Evolutionary conservation across 805 yeast species (phyloP).

Genomic region (Cyberlindnera subsufficiens): DNA sequence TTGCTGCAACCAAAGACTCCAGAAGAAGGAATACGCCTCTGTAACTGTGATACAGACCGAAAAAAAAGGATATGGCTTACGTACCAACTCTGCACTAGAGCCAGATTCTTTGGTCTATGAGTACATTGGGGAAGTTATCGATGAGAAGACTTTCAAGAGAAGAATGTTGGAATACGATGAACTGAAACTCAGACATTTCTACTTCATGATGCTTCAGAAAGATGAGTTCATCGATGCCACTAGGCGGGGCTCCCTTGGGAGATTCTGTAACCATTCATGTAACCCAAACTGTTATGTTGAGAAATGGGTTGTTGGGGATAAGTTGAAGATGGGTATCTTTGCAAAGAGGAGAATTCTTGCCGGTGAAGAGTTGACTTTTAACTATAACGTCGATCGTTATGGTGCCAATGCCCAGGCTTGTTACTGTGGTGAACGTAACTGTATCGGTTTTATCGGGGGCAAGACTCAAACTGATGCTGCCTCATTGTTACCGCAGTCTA

Average conservation of each 20-base stretch:
- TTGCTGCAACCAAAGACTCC: conserved; percentile 89
- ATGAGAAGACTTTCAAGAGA: conserved; percentile 64
- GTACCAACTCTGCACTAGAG: conserved; percentile 55
- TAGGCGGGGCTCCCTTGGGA: conserved; percentile 75
- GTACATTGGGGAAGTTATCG: conserved; percentile 91
- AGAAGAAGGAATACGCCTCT: conserved; percentile 61
- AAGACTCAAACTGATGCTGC: conserved; percentile 95
- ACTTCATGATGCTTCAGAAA: conserved; percentile 92
- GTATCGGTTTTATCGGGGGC: conserved; percentile 93
- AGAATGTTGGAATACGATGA: conserved; percentile 73
- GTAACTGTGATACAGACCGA: conserved; percentile 84
- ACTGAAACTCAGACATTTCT: conserved; percentile 70
- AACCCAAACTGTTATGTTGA: conserved; percentile 92
- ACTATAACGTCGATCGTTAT: conserved; percentile 89
- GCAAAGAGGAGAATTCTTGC: conserved; percentile 62
- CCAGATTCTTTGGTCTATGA: conserved; percentile 79
- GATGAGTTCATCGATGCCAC: conserved; percentile 96
- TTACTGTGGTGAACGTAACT: conserved; percentile 88
- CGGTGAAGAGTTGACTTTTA: conserved; percentile 85
- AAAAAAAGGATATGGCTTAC: conserved; percentile 82
- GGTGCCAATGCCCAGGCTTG: conserved; percentile 95
- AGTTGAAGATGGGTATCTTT: conserved; percentile 90
- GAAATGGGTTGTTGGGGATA: conserved; percentile 94
- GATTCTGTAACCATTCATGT: conserved; percentile 94
- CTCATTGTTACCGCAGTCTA: conserved; percentile 70